Evolutionary conservation across 2,329 filamentous ascomycete genomes (phyloP).

Genomic region (Sclerotinia spermophila): DNA sequence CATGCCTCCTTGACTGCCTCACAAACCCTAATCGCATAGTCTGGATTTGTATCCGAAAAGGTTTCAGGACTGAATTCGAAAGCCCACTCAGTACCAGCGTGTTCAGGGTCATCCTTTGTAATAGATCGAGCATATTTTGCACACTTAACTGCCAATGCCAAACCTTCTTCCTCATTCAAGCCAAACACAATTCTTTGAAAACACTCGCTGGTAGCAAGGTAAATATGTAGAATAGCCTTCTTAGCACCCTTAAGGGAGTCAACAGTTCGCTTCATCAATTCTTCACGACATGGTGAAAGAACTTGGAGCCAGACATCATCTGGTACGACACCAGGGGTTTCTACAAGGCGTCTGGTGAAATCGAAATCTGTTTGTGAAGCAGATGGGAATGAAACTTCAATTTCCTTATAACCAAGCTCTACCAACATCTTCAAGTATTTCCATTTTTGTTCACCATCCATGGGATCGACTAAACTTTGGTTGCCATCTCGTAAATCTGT

Average conservation of each 20-base stretch:
- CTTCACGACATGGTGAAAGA: conserved; percentile 84
- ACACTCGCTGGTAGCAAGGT: conserved; percentile 92
- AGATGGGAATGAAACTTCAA: conserved; percentile 93
- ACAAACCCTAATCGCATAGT: conserved; percentile 79
- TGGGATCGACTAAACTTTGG: conserved; percentile 87
- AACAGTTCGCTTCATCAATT: conserved; percentile 85
- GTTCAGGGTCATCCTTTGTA: conserved; percentile 71
- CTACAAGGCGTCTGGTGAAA: conserved; percentile 82
- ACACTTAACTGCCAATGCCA: conserved; percentile 80
- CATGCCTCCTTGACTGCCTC: conserved; percentile 92
- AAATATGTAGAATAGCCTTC: conserved; percentile 92
- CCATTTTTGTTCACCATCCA: conserved; percentile 96
- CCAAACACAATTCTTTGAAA: conserved; percentile 90
- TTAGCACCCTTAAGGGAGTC: conserved; percentile 85
- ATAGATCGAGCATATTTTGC: conserved; percentile 82
- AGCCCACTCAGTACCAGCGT: conserved; percentile 61
- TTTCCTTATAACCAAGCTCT: conserved; percentile 93
- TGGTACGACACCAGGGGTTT: conserved; percentile 77
- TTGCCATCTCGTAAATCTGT: conserved; percentile 90
- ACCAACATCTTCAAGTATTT: conserved; percentile 92
- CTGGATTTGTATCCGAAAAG: conserved; percentile 86
- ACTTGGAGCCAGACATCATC: conserved; percentile 92
- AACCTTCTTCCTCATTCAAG: conserved; percentile 75
- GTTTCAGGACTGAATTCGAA: conserved; percentile 84
- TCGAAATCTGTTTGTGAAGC: conserved; percentile 95